These are phyloP conservation scores for Blastobotrys capitulatus DNA, from an alignment of 1,139 yeast genomes.

Conservation along the genomic window DNA sequence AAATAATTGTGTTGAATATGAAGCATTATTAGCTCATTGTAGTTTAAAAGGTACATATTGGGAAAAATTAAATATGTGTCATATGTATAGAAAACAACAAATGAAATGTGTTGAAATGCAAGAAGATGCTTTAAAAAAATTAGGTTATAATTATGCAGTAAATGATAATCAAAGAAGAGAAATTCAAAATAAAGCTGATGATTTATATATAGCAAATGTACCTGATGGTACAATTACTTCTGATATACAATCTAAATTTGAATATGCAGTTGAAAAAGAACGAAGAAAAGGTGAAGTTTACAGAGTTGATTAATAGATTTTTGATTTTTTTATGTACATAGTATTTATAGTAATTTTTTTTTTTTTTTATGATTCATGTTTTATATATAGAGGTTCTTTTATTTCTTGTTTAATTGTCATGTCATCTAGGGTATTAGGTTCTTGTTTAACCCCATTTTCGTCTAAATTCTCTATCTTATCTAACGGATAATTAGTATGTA, in stretches of 20 bases:
- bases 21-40: slow-evolving; percentile 27
- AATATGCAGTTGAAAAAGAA: slow-evolving; percentile 20
- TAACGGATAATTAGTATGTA: slow-evolving; percentile 14
- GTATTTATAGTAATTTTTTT: neutral
- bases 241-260: slow-evolving; percentile 18
- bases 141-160: slow-evolving; percentile 31
- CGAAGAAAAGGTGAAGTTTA: slow-evolving; percentile 9
- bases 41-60: slow-evolving; percentile 24
- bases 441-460: too few species aligned
- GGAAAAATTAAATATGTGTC: slow-evolving; percentile 25
- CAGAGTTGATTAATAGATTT: neutral
- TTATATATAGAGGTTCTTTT: too few species aligned
- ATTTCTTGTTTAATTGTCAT: neutral
- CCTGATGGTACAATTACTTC: slow-evolving; percentile 28
- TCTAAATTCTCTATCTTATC: too few species aligned
- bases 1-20: slow-evolving; percentile 33
- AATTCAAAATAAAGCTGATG: slow-evolving; percentile 34
- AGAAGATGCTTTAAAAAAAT: slow-evolving; percentile 29
- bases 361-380: too few species aligned
- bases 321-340: neutral
- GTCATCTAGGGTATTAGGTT: too few species aligned
- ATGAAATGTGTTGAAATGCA: slow-evolving; percentile 34
- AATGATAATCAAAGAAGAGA: slow-evolving; percentile 24
- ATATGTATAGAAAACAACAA: slow-evolving; percentile 13
- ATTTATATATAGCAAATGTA: slow-evolving; percentile 28